phyloP scores from a whole-genome alignment of 495 filamentous ascomycete species.

The Chaetomium fimeti region DNA sequence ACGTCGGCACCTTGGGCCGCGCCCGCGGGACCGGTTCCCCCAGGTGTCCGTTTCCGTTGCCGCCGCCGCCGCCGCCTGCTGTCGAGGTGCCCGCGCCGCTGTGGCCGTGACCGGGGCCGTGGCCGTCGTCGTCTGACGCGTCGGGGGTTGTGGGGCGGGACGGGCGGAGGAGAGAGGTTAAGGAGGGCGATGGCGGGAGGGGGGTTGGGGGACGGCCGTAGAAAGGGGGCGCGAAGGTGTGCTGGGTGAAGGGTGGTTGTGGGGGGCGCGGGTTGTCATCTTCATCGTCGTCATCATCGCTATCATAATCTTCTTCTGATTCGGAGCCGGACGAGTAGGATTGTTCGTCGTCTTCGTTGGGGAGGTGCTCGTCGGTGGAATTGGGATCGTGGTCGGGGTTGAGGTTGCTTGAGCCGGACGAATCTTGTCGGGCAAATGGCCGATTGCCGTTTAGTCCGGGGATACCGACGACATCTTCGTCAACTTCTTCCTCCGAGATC shows the following conservation, averaged over 20 bases:
- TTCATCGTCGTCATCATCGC: conserved; percentile 19
- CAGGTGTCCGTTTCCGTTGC: conserved; percentile 34
- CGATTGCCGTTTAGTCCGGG: conserved; percentile 29
- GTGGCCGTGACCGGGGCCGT: conserved; percentile 45
- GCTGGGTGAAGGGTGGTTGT: conserved; percentile 45
- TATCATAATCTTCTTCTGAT: conserved; percentile 24
- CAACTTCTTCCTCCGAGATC: conserved; percentile 51
- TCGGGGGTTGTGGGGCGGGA: conserved; percentile 90
- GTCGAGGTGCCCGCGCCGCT: neutral
- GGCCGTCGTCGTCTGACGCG: conserved; percentile 74
- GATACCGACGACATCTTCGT: conserved; percentile 41
- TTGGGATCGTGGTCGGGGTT: conserved; percentile 19
- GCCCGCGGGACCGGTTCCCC: conserved; percentile 77
- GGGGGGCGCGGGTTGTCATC: conserved; percentile 32
- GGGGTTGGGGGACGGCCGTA: conserved; percentile 87
- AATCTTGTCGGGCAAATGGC: conserved; percentile 18
- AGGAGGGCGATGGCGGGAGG: conserved; percentile 85
- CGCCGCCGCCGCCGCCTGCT: neutral
- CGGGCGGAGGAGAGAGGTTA: conserved; percentile 93
- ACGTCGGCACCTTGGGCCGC: conserved; percentile 89
- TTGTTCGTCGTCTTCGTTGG: conserved; percentile 15
- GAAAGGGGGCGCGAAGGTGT: conserved; percentile 80
- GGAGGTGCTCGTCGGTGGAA: conserved; percentile 10
- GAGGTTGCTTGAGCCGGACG: conserved; percentile 21
- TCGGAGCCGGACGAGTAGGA: conserved; percentile 19